A percentile compares a stretch with the other conserved stretches of the same genome.
Evolutionary conservation across 768 basidiomycete species (phyloP).

Genomic region (Solioccasus polychromus): DNA sequence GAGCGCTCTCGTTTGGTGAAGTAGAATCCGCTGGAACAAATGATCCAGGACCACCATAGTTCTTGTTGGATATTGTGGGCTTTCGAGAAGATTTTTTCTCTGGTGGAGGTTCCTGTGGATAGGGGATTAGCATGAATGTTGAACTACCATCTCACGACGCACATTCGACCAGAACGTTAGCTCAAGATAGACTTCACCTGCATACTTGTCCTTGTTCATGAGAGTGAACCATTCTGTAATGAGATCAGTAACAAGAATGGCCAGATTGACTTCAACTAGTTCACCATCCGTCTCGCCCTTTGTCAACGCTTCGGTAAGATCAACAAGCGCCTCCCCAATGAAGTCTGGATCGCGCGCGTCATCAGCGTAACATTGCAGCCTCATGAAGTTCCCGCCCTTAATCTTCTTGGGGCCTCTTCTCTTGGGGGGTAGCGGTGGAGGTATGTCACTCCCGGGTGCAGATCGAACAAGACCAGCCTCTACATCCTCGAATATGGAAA

Average conservation of each 20-base stretch:
- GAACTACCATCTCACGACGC: constrained; percentile 23
- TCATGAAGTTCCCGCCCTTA: constrained; percentile 73
- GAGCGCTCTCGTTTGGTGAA: constrained; percentile 23
- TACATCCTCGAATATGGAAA: constrained; percentile 79
- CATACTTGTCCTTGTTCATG: constrained; percentile 87
- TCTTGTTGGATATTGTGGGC: constrained; percentile 48
- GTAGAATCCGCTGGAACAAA: constrained; percentile 56
- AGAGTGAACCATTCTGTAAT: constrained; percentile 89
- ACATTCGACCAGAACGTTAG: constrained; percentile 97
- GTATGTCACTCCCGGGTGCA: constrained; percentile 41
- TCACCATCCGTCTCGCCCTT: constrained; percentile 96
- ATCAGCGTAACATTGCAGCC: constrained; percentile 88
- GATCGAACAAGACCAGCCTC: constrained; percentile 49
- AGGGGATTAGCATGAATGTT: constrained; percentile 4
- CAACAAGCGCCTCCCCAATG: constrained; percentile 88
- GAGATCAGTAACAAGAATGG: constrained; percentile 13
- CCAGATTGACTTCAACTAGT: constrained; percentile 24
- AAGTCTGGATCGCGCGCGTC: constrained; percentile 93
- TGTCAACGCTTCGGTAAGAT: constrained; percentile 85
- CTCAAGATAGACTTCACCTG: constrained; percentile 94
- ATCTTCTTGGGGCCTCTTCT: constrained; percentile 49
- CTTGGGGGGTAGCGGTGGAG: constrained; percentile 73
- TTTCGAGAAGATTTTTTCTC: constrained; percentile 59
- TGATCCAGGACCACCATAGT: constrained; percentile 77
- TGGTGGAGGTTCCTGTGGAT: constrained; percentile 70